Conservation (phyloP, 768 basidiomycete genomes). For the Harrya chromipes region DNA sequence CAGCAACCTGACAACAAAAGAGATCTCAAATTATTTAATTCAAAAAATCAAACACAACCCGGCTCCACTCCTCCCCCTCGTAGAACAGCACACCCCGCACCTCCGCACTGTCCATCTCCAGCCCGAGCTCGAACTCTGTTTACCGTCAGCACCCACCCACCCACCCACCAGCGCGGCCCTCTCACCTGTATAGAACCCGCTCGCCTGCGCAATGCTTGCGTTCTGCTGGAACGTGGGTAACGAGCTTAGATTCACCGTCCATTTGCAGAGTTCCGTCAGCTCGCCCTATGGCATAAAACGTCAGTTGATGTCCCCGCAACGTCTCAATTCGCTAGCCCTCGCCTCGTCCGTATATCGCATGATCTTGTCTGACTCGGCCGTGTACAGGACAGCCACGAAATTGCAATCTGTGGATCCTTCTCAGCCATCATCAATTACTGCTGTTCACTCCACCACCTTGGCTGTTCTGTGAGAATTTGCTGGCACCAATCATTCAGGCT, state of each 20-base stretch:
- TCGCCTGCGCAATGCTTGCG: slow-evolving; percentile 49
- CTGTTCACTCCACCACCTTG: slow-evolving; percentile 38
- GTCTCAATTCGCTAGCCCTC: slow-evolving; percentile 15
- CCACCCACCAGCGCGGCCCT: not conserved
- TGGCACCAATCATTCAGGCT: slow-evolving; percentile 28
- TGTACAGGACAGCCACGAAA: slow-evolving; percentile 81
- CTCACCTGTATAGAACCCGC: slow-evolving; percentile 79
- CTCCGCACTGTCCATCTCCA: slow-evolving; percentile 84
- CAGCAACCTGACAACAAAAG: not conserved
- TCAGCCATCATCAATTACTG: not conserved
- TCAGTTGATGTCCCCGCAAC: slow-evolving; percentile 18
- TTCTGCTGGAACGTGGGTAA: slow-evolving; percentile 78
- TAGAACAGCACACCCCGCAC: slow-evolving; percentile 78
- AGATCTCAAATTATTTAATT: slow-evolving; percentile 19
- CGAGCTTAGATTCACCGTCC: slow-evolving; percentile 80
- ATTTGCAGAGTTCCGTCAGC: slow-evolving; percentile 72
- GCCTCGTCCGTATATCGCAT: slow-evolving; percentile 85
- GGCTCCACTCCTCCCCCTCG: slow-evolving; percentile 78
- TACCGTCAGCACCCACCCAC: not conserved
- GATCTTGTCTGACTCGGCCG: slow-evolving; percentile 67
- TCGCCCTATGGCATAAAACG: slow-evolving; percentile 48
- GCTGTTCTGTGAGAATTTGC: slow-evolving; percentile 66
- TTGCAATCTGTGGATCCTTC: slow-evolving; percentile 51
- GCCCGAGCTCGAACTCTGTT: slow-evolving; percentile 77
- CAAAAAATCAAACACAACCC: slow-evolving; percentile 60